Base-by-base conservation (phyloP, 2,329 filamentous ascomycete genomes). In the Fusarium dimerum region DNA sequence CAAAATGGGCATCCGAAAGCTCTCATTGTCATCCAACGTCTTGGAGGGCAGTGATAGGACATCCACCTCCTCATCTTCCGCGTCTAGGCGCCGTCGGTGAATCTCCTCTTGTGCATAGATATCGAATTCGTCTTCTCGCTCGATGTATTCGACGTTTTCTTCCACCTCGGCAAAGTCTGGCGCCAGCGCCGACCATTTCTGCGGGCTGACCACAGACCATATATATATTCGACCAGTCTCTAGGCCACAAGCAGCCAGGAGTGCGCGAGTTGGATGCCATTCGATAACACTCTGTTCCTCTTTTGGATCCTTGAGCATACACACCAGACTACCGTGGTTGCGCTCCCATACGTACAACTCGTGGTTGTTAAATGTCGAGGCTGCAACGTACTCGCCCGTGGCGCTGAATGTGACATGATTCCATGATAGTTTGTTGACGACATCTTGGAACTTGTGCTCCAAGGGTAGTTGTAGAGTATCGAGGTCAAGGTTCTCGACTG, bases 291-390 rank as follows among this genome's bases (percentile, higher is more conserved):
- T 93, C 56, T 97, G 85, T 72, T 99, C 95, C 73, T 99, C 94
- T 66, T 95, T 95, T 1, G 93, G 92, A 1, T 94, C 93, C 71
- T 99, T 95, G 39, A 99, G 80, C 77, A 99, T 99, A 71, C 96
- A 95, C 48, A 97, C 92, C 51, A 99, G 76, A 72, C 91, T 96
- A 46, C 94, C 94, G 66, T 95, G 91, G 50, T 88, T 89, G 49
- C 94, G 86, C 74, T 99, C 94, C 94, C 93, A 97, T 29, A 97
- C 92, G 73, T 97, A 97, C 58, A 99, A 89, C 72, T 99, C 93
- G 65, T 97, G 92, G 67, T 99, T 99, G 79, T 97, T 97, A 71
- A 92, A 96, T 2, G 94, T 97, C 26, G 92, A 96, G 1, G 95
- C 94, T 20, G 92, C 92, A 40, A 99, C 92, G 68, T 97, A 97